A percentile compares a stretch with the other conserved stretches of the same genome.
phyloP scores from a whole-genome alignment of 2,329 filamentous ascomycete genomes.

The Aspergillus ustus region DNA sequence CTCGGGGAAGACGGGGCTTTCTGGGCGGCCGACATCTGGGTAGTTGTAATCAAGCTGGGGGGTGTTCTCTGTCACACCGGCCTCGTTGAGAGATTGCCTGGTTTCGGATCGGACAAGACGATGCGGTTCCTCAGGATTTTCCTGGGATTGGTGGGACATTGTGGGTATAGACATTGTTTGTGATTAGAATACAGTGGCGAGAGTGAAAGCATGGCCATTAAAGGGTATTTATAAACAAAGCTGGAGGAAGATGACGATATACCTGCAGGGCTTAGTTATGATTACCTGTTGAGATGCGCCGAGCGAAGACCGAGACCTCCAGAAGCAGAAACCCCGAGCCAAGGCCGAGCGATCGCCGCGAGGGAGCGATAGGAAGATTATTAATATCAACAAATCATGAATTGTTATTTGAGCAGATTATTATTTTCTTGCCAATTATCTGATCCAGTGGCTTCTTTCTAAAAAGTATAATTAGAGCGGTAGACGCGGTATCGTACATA shows the following conservation, averaged over 20 bases:
- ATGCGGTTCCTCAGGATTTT: not conserved
- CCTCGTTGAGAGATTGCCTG: conserved; percentile 27
- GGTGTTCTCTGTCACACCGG: conserved; percentile 29
- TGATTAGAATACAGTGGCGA: not conserved
- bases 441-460: not conserved
- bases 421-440: not conserved
- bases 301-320: too few relatives aligned
- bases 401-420: not conserved
- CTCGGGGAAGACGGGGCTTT: conserved; percentile 21
- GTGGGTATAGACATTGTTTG: not conserved
- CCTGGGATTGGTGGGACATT: not conserved
- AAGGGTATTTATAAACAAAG: not conserved
- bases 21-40: conserved; percentile 26
- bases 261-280: not conserved
- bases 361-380: not conserved
- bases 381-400: not conserved
- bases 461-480: not conserved
- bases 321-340: too few relatives aligned
- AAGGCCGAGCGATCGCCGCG: not conserved
- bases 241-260: not conserved
- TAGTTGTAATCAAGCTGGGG: conserved; percentile 36
- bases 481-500: too few relatives aligned
- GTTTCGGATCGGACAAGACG: conserved; percentile 25
- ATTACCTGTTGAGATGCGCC: not conserved
- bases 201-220: not conserved